These are phyloP conservation scores for Russula griseocarnosa DNA, from an alignment of 768 basidiomycete genomes.

Conservation along the genomic window DNA sequence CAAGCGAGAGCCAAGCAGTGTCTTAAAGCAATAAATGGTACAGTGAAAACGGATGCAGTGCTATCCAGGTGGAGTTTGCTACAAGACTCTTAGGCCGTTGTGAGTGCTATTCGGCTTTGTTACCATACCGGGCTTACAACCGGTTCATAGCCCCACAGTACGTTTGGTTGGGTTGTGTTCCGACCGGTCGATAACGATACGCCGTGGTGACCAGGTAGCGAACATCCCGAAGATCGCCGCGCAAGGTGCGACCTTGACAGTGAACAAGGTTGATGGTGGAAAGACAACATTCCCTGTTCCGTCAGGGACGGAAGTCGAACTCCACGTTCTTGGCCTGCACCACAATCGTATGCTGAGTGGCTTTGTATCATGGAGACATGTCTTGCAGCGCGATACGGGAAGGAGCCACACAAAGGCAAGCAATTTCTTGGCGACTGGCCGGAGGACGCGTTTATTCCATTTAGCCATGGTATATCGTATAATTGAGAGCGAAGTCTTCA, in stretches of 20 bases:
- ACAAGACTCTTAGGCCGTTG: constrained; percentile 48
- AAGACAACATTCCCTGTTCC: constrained; percentile 42
- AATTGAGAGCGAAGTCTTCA: neutral
- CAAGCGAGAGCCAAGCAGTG: too few species aligned
- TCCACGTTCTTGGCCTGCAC: constrained; percentile 44
- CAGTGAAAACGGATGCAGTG: too few species aligned
- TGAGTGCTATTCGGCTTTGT: constrained; percentile 6
- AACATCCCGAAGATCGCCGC: constrained; percentile 44
- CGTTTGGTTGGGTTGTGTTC: neutral
- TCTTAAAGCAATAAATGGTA: too few species aligned
- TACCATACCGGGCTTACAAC: neutral
- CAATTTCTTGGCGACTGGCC: constrained; percentile 36
- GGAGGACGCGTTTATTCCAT: constrained; percentile 37
- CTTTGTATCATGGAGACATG: neutral
- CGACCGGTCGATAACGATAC: neutral
- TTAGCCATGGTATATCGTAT: constrained; percentile 29
- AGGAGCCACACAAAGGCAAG: constrained; percentile 42
- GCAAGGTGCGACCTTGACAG: constrained; percentile 44
- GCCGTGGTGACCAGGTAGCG: constrained; percentile 39
- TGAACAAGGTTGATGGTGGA: constrained; percentile 38
- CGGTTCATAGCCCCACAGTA: constrained; percentile 12
- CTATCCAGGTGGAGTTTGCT: constrained; percentile 38
- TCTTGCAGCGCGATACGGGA: constrained; percentile 50
- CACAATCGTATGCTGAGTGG: constrained; percentile 44
- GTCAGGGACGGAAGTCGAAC: constrained; percentile 38